These are phyloP conservation scores for Fusarium napiforme DNA, from an alignment of 2,329 filamentous ascomycete genomes.

Conservation along the genomic window DNA sequence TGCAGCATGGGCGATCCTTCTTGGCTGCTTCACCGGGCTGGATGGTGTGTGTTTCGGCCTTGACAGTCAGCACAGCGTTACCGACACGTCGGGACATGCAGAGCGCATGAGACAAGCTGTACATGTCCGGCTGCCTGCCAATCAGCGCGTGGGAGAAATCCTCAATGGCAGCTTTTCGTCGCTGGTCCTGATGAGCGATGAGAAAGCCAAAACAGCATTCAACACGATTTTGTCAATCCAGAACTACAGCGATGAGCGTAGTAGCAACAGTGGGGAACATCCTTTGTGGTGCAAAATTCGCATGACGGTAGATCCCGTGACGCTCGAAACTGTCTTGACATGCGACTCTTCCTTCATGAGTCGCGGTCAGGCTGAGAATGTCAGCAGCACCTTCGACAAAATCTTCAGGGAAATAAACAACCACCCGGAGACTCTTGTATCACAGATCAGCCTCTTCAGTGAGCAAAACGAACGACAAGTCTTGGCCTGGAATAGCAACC, in stretches of 20 bases:
- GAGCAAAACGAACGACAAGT: constrained; percentile 63
- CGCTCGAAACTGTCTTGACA: constrained; percentile 39
- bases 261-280: constrained; percentile 4
- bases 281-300: constrained; percentile 31
- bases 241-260: constrained; percentile 20
- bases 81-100: background rate
- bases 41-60: constrained; percentile 36
- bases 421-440: constrained; percentile 52
- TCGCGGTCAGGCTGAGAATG: constrained; percentile 54
- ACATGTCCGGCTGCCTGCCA: constrained; percentile 4
- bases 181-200: background rate
- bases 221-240: constrained; percentile 56
- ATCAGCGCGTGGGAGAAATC: constrained; percentile 3
- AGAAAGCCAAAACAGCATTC: constrained; percentile 49
- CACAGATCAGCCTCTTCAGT: constrained; percentile 59
- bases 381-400: constrained; percentile 62
- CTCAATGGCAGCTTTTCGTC: background rate
- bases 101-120: background rate
- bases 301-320: constrained; percentile 33
- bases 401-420: constrained; percentile 57
- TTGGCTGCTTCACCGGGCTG: constrained; percentile 37
- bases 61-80: constrained; percentile 13
- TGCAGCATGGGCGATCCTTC: constrained; percentile 30
- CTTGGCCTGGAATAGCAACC: constrained; percentile 40
- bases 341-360: constrained; percentile 54